These are phyloP conservation scores for Trichoderma asperellum DNA, from an alignment of 2,329 filamentous ascomycete genomes.

Conservation along the genomic window DNA sequence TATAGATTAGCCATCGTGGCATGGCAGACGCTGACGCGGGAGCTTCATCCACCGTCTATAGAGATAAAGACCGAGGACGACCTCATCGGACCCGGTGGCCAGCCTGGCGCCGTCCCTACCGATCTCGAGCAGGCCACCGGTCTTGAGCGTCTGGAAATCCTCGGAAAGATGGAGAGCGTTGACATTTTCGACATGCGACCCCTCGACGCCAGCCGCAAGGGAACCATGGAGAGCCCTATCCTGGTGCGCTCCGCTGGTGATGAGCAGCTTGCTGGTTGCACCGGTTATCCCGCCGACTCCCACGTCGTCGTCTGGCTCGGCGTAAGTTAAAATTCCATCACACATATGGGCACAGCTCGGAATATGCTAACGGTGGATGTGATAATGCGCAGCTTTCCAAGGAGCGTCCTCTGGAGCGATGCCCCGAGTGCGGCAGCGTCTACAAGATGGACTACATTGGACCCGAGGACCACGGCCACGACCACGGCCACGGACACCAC, in stretches of 20 bases:
- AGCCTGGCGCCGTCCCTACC: constrained; percentile 82
- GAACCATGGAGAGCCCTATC: constrained; percentile 92
- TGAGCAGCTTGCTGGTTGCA: constrained; percentile 97
- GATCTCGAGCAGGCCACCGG: constrained; percentile 95
- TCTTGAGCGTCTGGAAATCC: constrained; percentile 96
- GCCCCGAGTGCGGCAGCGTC: constrained; percentile 93
- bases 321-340: constrained; percentile 55
- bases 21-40: neutral
- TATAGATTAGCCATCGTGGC: constrained; percentile 13
- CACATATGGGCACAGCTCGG: neutral
- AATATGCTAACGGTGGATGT: constrained; percentile 5
- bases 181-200: constrained; percentile 99
- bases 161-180: constrained; percentile 98
- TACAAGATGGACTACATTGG: constrained; percentile 99
- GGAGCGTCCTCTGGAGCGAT: constrained; percentile 90
- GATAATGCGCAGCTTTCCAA: constrained; percentile 68
- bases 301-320: constrained; percentile 91
- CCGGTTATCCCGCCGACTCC: constrained; percentile 88
- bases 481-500: constrained; percentile 66
- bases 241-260: constrained; percentile 88
- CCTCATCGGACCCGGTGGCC: constrained; percentile 81
- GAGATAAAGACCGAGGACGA: constrained; percentile 84
- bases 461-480: constrained; percentile 54
- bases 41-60: constrained; percentile 46
- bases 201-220: constrained; percentile 85